These are phyloP conservation scores for Saturnispora gosingensis DNA, from an alignment of 805 yeast genomes.

Conservation along the genomic window DNA sequence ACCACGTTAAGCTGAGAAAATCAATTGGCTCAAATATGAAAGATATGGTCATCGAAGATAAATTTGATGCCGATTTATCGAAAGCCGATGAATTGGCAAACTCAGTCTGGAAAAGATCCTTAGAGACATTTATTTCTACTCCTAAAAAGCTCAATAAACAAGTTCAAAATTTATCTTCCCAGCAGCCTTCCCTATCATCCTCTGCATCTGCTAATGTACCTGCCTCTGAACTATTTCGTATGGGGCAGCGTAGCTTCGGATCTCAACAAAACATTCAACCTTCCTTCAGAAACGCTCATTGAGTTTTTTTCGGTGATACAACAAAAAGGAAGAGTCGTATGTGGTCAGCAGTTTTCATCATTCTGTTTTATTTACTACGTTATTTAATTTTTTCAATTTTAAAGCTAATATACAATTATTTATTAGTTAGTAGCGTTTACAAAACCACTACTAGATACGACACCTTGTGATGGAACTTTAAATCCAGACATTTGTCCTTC, in stretches of 20 bases:
- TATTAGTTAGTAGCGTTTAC: not conserved
- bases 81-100: constrained; percentile 5
- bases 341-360: too few species aligned
- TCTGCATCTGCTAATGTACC: not conserved
- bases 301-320: not conserved
- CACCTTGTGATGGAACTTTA: constrained; percentile 32
- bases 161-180: not conserved
- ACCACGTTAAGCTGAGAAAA: not conserved
- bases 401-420: constrained; percentile 3
- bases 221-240: constrained; percentile 4
- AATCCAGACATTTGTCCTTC: constrained; percentile 57
- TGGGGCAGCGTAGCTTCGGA: constrained; percentile 8
- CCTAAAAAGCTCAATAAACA: not conserved
- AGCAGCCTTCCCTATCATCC: not conserved
- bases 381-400: not conserved
- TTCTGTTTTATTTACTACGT: too few species aligned
- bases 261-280: not conserved
- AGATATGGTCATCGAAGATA: not conserved
- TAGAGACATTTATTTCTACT: not conserved
- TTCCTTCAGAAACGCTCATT: not conserved
- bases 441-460: not conserved
- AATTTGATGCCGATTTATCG: constrained; percentile 6
- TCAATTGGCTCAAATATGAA: not conserved
- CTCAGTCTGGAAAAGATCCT: constrained; percentile 12
- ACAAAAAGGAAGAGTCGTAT: too few species aligned